Percentiles rank a stretch among this genome's conserved stretches.
phyloP scores from a whole-genome alignment of 2,329 filamentous ascomycete species.

The Aspergillus pseudoglaucus region DNA sequence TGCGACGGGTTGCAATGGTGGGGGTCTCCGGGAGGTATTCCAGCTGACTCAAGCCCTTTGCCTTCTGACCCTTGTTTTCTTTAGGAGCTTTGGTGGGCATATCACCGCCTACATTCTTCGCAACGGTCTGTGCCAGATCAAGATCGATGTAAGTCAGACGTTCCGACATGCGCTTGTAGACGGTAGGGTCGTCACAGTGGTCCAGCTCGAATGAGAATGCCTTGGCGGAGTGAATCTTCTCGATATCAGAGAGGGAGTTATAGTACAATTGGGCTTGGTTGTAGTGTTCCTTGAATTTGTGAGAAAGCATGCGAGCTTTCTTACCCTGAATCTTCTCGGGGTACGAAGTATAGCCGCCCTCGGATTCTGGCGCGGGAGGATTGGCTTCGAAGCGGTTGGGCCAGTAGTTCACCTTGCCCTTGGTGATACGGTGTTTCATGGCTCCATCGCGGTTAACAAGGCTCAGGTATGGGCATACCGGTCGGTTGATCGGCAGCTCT shows the following conservation, averaged over 20 bases:
- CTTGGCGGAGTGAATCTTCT: slow-evolving; percentile 30
- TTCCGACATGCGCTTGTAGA: slow-evolving; percentile 64
- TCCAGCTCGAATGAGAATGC: slow-evolving; percentile 35
- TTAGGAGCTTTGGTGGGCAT: slow-evolving; percentile 48
- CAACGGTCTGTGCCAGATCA: slow-evolving; percentile 60
- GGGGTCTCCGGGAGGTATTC: slow-evolving; percentile 59
- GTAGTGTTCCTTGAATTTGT: slow-evolving; percentile 41
- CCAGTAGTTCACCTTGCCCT: slow-evolving; percentile 72
- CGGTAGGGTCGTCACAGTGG: slow-evolving; percentile 66
- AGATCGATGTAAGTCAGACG: slow-evolving; percentile 67
- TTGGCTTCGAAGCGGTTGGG: slow-evolving; percentile 62
- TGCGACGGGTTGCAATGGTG: slow-evolving; percentile 63
- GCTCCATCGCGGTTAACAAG: slow-evolving; percentile 70
- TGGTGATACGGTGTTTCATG: slow-evolving; percentile 65
- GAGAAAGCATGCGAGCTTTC: slow-evolving; percentile 52
- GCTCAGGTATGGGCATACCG: slow-evolving; percentile 68
- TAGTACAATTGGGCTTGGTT: slow-evolving; percentile 35
- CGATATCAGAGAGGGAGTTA: slow-evolving; percentile 28
- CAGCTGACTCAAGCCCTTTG: slow-evolving; percentile 57
- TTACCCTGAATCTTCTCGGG: slow-evolving; percentile 60
- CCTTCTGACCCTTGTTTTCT: slow-evolving; percentile 61
- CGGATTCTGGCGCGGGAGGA: slow-evolving; percentile 55
- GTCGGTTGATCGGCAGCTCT: slow-evolving; percentile 69
- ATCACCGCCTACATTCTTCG: slow-evolving; percentile 64
- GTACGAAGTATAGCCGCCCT: slow-evolving; percentile 65